These are phyloP conservation scores for Phyllosticta citriasiana DNA, from an alignment of 2,329 filamentous ascomycete genomes.

Conservation along the genomic window DNA sequence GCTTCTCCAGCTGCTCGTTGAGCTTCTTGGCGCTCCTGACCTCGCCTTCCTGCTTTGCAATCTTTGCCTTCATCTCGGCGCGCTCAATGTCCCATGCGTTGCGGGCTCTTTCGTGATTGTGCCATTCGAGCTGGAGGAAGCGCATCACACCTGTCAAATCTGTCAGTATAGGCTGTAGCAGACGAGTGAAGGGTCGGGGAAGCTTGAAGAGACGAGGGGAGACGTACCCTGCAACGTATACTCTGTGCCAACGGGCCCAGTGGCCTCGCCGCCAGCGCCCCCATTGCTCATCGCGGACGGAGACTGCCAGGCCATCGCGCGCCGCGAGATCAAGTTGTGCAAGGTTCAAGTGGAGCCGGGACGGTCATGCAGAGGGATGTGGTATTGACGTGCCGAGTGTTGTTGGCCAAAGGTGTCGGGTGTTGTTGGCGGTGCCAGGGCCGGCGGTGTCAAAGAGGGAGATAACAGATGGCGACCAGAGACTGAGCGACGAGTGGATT, in stretches of 20 bases:
- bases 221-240: slow-evolving; percentile 60
- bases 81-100: slow-evolving; percentile 99
- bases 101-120: slow-evolving; percentile 91
- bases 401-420: background rate
- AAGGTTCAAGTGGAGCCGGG: slow-evolving; percentile 9
- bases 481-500: background rate
- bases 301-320: slow-evolving; percentile 60
- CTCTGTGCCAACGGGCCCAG: slow-evolving; percentile 52
- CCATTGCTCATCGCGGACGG: slow-evolving; percentile 52
- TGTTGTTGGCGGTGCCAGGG: background rate
- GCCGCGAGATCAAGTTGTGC: slow-evolving; percentile 13
- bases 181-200: background rate
- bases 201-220: background rate
- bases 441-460: background rate
- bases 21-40: slow-evolving; percentile 76
- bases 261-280: slow-evolving; percentile 40
- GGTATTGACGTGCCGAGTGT: background rate
- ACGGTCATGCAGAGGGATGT: slow-evolving; percentile 17
- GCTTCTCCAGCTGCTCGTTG: slow-evolving; percentile 81
- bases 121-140: slow-evolving; percentile 98
- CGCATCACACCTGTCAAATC: slow-evolving; percentile 78
- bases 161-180: slow-evolving; percentile 6
- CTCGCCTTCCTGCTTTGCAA: slow-evolving; percentile 88
- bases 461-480: background rate
- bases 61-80: slow-evolving; percentile 97